Evolutionary conservation across 2,329 filamentous ascomycete genomes (phyloP), one percentile per base, ranked within the genome.

Genomic region (Neurospora sp.): DNA sequence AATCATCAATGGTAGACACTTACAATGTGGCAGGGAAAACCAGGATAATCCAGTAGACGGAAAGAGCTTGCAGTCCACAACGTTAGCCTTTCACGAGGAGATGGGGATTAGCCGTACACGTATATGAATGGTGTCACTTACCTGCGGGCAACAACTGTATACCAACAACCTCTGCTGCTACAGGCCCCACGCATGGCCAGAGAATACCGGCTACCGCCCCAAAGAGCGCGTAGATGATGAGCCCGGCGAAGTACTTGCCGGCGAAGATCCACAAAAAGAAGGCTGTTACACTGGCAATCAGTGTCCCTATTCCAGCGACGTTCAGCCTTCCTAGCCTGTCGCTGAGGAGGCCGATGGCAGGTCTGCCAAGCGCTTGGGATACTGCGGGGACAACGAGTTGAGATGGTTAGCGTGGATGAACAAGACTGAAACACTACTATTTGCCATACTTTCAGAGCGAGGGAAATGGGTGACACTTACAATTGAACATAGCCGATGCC

Each of bases 251-350:
- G 11, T 77, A 78, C 72, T 84, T 86, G 57, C 87, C 86, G 1
- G 91, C 90, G 71, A 89, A 88, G 69, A 89, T 88, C 92, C 92
- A 95, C 40, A 95, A 84, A 23, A 90, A 85, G 65, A 95, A 84
- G 43, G 87, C 86, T 41, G 91, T 86, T 1, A 93, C 71, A 6
- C 87, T 89, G 1, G 86, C 86, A 2, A 89, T 76, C 40, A 91
- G 85, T 0, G 91, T 92, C 77, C 88, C 88, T 0, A 86, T 76
- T 2, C 82, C 84, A 0, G 91, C 89, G 80, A 93, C 89, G 76
- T 95, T 94, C 74, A 95, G 85, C 11, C 91, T 84, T 0, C 92
- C 92, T 8, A 89, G 83, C 1, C 79, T 81, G 77, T 95, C 92
- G 70, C 88, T 91, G 70, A 89, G 89, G 70, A 91, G 87, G 0